These are phyloP conservation scores for Eleusine indica DNA, from an alignment of 176 grass and related monocot species.

Conservation along the genomic window DNA sequence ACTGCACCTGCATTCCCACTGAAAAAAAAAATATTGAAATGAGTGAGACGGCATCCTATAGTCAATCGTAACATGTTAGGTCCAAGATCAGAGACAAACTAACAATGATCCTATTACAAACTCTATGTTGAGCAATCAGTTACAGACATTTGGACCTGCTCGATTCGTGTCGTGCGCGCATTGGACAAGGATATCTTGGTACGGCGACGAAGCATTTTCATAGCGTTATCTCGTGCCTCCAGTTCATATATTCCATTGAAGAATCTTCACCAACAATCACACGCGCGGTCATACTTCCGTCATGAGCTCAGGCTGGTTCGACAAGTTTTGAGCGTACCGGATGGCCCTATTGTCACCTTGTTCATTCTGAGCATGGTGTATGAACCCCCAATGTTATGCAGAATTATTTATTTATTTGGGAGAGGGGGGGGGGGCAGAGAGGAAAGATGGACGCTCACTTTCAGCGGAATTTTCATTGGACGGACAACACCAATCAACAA, in stretches of 20 bases:
- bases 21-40: neutral
- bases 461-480: neutral
- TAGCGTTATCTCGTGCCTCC: neutral
- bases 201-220: neutral
- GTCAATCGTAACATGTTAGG: neutral
- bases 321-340: neutral
- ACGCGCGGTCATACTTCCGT: neutral
- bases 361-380: neutral
- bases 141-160: constrained; percentile 19
- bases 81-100: constrained; percentile 22
- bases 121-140: constrained; percentile 16
- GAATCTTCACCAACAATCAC: neutral
- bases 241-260: constrained; percentile 1
- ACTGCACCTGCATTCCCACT: neutral
- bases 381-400: neutral
- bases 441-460: neutral
- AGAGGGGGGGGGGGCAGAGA: too few relatives aligned
- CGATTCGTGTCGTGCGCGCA: constrained; percentile 1
- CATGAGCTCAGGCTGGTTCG: neutral
- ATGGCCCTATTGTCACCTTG: neutral
- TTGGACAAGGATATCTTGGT: constrained; percentile 8
- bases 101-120: neutral
- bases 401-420: neutral
- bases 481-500: neutral
- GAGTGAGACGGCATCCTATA: neutral